Base-by-base conservation (phyloP, 345 rosid genomes). In the Limnanthes douglasii region DNA sequence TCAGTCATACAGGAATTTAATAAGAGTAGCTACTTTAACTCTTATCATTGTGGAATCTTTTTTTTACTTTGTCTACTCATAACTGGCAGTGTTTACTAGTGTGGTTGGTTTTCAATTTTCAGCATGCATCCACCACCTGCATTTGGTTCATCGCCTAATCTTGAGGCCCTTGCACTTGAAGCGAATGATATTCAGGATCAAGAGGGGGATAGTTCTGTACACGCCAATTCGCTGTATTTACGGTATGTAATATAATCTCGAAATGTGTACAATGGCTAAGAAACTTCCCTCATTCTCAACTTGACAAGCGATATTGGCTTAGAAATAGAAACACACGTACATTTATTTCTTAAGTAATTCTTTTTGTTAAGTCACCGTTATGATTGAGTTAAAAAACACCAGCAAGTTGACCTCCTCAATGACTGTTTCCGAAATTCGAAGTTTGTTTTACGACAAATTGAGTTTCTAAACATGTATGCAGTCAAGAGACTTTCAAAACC, bases 41-140 rank as follows among this genome's bases (percentile, higher is more conserved):
- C 9, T n/a, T 20, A 9, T 10, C 48, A 39, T 16, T 0, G 23
- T 11, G 15, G 5, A 31, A 31, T 31, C 35, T 31, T 8, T 0
- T n/a, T 21, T 42, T 28, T 37, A 4, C 39, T 39, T 15, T 19
- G 21, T 33, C 30, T 26, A 15, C n/a, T n/a, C n/a, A n/a, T n/a
- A n/a, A n/a, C n/a, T n/a, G n/a, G n/a, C n/a, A n/a, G n/a, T n/a
- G n/a, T n/a, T n/a, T n/a, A n/a, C n/a, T n/a, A n/a, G n/a, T n/a
- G n/a, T n/a, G n/a, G 34, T 13, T 41, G 55, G 38, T 43, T 69
- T 65, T 49, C 43, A 47, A 47, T 60, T 58, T 17, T 38, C 86
- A 88, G 93, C 75, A 50, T 72, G 43, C 97, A 73, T 62, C 95
- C 97, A n/a, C 93, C 95, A 1, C 97, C 97, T 44, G 84, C 97